Conservation (phyloP, 805 yeast species). For the Suhomyces emberorum region DNA sequence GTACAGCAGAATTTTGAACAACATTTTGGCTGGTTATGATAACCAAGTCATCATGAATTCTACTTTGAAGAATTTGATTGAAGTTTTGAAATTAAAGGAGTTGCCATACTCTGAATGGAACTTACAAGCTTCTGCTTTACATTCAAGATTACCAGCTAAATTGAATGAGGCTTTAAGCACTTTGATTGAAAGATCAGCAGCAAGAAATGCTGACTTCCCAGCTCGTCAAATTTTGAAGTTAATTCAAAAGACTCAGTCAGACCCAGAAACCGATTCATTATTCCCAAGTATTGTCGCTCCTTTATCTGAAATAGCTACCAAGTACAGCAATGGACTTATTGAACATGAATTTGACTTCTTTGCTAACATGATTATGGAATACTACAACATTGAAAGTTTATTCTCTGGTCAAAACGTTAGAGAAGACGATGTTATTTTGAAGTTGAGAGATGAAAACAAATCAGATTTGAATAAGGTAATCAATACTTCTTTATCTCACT, state of each 20-base stretch:
- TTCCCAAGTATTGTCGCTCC: constrained; percentile 68
- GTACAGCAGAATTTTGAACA: constrained; percentile 57
- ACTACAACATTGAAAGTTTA: constrained; percentile 71
- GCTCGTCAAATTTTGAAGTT: constrained; percentile 77
- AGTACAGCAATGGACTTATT: constrained; percentile 70
- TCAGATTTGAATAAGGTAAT: constrained; percentile 73
- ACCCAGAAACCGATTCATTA: constrained; percentile 50
- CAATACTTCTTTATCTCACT: constrained; percentile 75
- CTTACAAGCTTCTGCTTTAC: constrained; percentile 81
- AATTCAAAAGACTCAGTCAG: constrained; percentile 57
- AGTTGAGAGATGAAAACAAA: constrained; percentile 83
- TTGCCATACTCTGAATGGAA: constrained; percentile 94
- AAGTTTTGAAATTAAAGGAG: constrained; percentile 70
- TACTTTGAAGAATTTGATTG: constrained; percentile 69
- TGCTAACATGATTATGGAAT: constrained; percentile 64
- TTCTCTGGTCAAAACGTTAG: constrained; percentile 75
- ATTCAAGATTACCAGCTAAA: constrained; percentile 79
- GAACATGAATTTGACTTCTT: constrained; percentile 82
- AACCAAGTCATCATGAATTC: constrained; percentile 91
- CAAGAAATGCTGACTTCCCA: constrained; percentile 84
- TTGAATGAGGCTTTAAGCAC: constrained; percentile 66
- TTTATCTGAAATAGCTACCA: constrained; percentile 61
- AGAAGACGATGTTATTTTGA: constrained; percentile 86
- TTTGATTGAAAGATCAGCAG: constrained; percentile 61
- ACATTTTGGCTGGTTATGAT: constrained; percentile 88